Percentiles rank a stretch among this genome's conserved stretches.
Conservation (phyloP, 2,329 filamentous ascomycete genomes). For the Parascedosporium putredinis region DNA sequence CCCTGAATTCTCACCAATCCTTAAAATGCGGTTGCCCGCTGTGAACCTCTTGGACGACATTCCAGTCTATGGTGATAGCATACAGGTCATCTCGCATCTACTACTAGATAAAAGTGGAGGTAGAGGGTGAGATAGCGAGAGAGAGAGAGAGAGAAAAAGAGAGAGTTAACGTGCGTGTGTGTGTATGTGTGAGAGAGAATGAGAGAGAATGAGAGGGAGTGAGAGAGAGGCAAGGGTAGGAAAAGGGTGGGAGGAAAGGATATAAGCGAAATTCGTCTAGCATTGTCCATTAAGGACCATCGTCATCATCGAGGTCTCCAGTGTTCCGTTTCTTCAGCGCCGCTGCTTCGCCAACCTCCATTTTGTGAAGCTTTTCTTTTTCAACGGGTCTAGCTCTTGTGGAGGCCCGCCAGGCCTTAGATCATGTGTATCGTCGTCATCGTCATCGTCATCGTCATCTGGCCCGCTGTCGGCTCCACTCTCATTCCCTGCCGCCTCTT, state of each 20-base stretch:
- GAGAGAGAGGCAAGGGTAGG: not conserved
- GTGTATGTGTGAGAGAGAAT: no score
- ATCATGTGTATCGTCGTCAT: slow-evolving; percentile 35
- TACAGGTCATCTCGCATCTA: not conserved
- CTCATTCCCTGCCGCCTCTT: slow-evolving; percentile 24
- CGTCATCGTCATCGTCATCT: slow-evolving; percentile 27
- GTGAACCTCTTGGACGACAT: not conserved
- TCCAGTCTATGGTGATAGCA: not conserved
- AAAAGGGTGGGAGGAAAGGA: not conserved
- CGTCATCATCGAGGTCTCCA: slow-evolving; percentile 28
- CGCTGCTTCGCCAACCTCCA: slow-evolving; percentile 49
- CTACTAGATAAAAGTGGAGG: not conserved
- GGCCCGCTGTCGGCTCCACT: slow-evolving; percentile 28
- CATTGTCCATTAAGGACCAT: slow-evolving; percentile 8
- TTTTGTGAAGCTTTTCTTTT: slow-evolving; percentile 42
- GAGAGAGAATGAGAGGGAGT: not conserved
- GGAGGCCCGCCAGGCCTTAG: slow-evolving; percentile 23
- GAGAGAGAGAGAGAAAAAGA: not conserved
- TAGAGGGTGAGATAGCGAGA: not conserved
- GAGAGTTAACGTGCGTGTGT: no score
- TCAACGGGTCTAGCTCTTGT: slow-evolving; percentile 35
- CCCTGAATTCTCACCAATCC: not conserved
- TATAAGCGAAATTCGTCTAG: not conserved
- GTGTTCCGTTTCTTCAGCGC: slow-evolving; percentile 33
- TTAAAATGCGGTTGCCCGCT: not conserved